Base-by-base conservation (phyloP, 768 basidiomycete genomes). In the Boletus bicolor region DNA sequence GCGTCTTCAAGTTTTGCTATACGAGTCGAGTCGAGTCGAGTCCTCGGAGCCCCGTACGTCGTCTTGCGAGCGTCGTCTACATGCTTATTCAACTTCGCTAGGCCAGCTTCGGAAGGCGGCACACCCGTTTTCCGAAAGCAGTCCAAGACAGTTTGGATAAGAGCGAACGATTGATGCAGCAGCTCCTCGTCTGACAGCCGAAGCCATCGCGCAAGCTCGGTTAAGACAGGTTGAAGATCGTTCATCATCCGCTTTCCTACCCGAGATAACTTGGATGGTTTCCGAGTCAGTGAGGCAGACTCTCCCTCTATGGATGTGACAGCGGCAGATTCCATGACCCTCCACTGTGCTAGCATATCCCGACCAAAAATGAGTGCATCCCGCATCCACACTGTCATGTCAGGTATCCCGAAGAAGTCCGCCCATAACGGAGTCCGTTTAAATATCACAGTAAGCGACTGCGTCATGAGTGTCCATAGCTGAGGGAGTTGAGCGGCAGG, bases 351-450 rank as follows among this genome's bases (percentile, higher is more conserved):
- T 45, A 97, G 73, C 77, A 97, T 80, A 64, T 95, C 90, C 61
- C 89, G 75, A 9, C 88, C 94, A 64, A 97, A 93, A 59, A 98
- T 94, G 49, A 98, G 78, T 3, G 95, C 97, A 68, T 98, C 97
- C 53, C 95, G 84, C 97, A 99, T 98, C 97, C 97, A 99, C 34
- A 85, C 81, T 14, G 89, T 80, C 95, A 99, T 97, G 53, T 86
- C 85, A 28, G 85, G 81, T 62, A 83, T 85, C 51, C 89, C 86
- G 69, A 91, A 91, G 68, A 80, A 87, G 8, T 76, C 69, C 0
- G 97, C 82, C 97, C 97, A 99, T 14, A 76, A 66, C 0, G 87
- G 87, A 3, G 94, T 94, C 50, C 82, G 81, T 66, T 82, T 85
- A 75, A 97, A 98, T 59, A 99, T 93, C 49, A 88, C 78, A 0